Base-by-base conservation (phyloP, 2,329 filamentous ascomycete genomes). In the Talaromyces atroroseus region DNA sequence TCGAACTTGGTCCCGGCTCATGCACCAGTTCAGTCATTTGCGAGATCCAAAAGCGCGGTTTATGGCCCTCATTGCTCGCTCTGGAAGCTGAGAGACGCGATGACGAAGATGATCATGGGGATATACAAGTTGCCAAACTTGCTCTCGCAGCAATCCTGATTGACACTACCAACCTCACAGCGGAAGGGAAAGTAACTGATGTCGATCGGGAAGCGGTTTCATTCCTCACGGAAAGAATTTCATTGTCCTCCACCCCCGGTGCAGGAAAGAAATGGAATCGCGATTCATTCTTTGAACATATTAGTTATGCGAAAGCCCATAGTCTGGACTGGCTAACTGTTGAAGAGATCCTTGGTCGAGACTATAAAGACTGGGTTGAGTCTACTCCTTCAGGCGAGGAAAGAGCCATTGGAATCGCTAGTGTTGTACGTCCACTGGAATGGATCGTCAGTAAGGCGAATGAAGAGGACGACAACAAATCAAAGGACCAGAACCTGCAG, bases 311-410 rank as follows among this genome's bases (percentile, higher is more conserved):
- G 2, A 86, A 85, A 67, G 72, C 76, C 47, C 75, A 83, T 57
- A 80, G 74, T 45, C 66, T 86, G 38, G 77, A 78, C 42, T 67
- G 75, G 2, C 67, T 87, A 23, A 76, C 71, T 11, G 64, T 84
- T 58, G 67, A 76, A 2, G 83, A 85, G 62, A 78, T 84, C 20
- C 67, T 86, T 56, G 75, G 78, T 40, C 82, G 84, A 59, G 83
- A 87, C 65, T 87, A 85, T 65, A 87, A 87, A 67, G 73, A 81
- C 51, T 87, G 83, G 83, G 73, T 72, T 1, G 80, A 80, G 57
- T 66, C 16, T 1, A 51, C 29, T 20, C 10, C 50, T 10, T 34
- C 46, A 7, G 47, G 42, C 5, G 32, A 49, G 10, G 52, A 47
- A 10, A 52, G n/a, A 14, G 78, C 74, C 50, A 71, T 86, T 18